A percentile compares a stretch with the other conserved stretches of the same genome.
Evolutionary conservation across 257 asterid species (phyloP).

Genomic region (Linaria vulgaris): DNA sequence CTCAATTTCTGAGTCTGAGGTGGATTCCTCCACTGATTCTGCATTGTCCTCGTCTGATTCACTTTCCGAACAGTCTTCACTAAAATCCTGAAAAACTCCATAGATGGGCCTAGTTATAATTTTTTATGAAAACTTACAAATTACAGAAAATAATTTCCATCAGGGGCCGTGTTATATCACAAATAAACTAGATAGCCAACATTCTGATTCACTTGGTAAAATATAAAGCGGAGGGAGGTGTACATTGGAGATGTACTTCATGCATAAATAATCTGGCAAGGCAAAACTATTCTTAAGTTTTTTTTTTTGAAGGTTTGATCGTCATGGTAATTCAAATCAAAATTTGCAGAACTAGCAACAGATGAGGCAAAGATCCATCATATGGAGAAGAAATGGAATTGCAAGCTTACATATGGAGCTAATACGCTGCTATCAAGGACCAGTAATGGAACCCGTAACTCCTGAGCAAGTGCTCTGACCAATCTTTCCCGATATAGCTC

Average conservation of each 20-base stretch:
- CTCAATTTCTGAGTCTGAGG: conserved; percentile 80
- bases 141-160: background rate
- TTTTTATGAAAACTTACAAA: background rate
- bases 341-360: background rate
- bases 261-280: conserved; percentile 6
- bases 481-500: conserved; percentile 96
- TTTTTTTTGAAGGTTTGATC: conserved; percentile 5
- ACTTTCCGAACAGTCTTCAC: conserved; percentile 71
- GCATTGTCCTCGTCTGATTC: conserved; percentile 75
- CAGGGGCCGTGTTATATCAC: conserved; percentile 1
- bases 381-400: conserved; percentile 15
- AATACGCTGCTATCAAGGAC: conserved; percentile 84
- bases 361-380: conserved; percentile 10
- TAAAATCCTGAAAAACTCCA: conserved; percentile 54
- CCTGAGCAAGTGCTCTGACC: conserved; percentile 92
- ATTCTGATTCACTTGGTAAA: conserved; percentile 1
- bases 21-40: conserved; percentile 55
- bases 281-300: background rate
- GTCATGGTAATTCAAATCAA: conserved; percentile 6
- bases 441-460: conserved; percentile 78
- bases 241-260: background rate
- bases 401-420: conserved; percentile 82
- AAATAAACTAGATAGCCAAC: conserved; percentile 12
- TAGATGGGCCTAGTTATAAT: conserved; percentile 9
- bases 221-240: conserved; percentile 2